Percentiles rank a stretch among this genome's conserved stretches.
Conservation (phyloP, 768 basidiomycete species). For the Kwoniella mangroviensis region DNA sequence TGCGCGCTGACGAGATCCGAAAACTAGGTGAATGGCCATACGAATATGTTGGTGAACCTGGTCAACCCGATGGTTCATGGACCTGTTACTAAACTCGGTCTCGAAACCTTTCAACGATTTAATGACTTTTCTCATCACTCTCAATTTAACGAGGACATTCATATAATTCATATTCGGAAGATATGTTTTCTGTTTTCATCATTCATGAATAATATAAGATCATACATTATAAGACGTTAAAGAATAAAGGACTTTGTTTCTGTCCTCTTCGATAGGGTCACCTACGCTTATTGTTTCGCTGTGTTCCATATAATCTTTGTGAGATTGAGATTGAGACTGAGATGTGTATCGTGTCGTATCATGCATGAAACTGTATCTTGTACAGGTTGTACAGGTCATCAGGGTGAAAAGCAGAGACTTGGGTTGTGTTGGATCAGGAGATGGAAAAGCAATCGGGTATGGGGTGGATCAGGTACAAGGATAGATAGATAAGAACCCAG, state of each 20-base stretch:
- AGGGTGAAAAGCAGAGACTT: neutral
- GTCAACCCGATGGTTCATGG: conserved; percentile 50
- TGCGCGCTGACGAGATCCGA: conserved; percentile 3
- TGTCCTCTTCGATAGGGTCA: neutral
- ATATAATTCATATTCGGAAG: neutral
- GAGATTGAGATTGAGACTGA: too few species aligned
- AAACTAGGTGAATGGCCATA: conserved; percentile 53
- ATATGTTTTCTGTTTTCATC: neutral
- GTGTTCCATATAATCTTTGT: neutral
- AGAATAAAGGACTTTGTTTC: neutral
- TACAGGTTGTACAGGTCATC: too few species aligned
- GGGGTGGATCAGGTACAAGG: too few species aligned
- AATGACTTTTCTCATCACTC: neutral
- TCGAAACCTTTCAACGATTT: neutral
- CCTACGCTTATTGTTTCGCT: neutral
- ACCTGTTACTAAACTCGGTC: conserved; percentile 33
- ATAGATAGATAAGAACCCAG: too few species aligned
- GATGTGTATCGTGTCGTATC: conserved; percentile 3
- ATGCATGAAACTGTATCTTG: conserved; percentile 8
- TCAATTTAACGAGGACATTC: conserved; percentile 5
- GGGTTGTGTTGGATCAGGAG: too few species aligned
- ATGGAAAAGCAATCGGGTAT: too few species aligned
- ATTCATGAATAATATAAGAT: neutral
- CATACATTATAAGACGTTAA: neutral
- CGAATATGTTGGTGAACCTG: conserved; percentile 48